These are phyloP conservation scores for Penicillium subrubescens DNA, from an alignment of 495 filamentous ascomycete genomes.

Conservation along the genomic window DNA sequence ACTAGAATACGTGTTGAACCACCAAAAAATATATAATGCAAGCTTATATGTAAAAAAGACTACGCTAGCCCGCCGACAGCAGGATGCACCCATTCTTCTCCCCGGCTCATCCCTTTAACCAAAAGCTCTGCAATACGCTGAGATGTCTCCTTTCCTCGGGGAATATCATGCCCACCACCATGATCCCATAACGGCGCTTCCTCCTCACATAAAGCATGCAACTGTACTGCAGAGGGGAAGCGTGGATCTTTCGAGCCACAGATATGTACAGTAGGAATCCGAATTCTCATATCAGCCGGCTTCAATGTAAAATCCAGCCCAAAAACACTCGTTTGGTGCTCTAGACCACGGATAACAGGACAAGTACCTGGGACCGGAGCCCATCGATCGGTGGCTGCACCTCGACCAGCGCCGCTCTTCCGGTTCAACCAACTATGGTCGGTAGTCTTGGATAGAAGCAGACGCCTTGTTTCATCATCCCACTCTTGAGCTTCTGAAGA, in stretches of 20 bases:
- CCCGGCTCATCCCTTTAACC: background rate
- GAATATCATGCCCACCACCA: constrained; percentile 3
- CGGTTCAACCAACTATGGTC: background rate
- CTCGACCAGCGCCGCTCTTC: background rate
- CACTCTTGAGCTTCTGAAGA: background rate
- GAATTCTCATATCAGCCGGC: background rate
- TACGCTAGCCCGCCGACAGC: background rate
- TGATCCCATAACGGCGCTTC: background rate
- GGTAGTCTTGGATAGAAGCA: background rate
- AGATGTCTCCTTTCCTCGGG: background rate
- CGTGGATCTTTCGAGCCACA: background rate
- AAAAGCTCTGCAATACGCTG: constrained; percentile 2
- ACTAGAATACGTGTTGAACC: no score
- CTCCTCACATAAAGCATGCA: background rate
- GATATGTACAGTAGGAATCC: background rate
- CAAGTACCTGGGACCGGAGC: background rate
- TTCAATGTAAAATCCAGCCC: background rate
- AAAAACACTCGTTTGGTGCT: background rate
- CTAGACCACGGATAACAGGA: background rate
- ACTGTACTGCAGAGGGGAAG: background rate
- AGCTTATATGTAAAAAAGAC: no score
- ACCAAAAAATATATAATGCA: background rate
- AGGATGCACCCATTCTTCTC: background rate
- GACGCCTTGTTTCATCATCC: background rate
- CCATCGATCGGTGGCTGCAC: background rate